phyloP scores from a whole-genome alignment of 2,329 filamentous ascomycete genomes.

The Alternaria infectoria region DNA sequence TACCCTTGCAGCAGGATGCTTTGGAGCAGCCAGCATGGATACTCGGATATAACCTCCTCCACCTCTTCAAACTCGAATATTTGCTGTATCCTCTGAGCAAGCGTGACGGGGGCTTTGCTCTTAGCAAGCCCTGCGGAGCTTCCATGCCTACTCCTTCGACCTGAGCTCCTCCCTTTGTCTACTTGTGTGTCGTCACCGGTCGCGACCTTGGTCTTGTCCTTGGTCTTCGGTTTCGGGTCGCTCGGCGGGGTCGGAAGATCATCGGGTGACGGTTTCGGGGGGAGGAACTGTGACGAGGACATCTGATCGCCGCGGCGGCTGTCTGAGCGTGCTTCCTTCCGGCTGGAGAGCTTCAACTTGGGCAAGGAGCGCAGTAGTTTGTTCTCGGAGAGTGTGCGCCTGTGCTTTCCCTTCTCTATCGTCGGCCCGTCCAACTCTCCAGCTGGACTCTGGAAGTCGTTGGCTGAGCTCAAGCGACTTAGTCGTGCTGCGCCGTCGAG shows the following conservation, averaged over 20 bases:
- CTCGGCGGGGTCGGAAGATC: conserved; percentile 10
- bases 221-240: conserved; percentile 16
- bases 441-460: conserved; percentile 31
- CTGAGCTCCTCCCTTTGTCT: conserved; percentile 28
- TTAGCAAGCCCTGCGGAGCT: conserved; percentile 29
- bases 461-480: conserved; percentile 44
- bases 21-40: conserved; percentile 90
- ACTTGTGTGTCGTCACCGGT: conserved; percentile 28
- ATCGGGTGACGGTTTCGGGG: conserved; percentile 34
- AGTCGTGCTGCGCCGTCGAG: conserved; percentile 45
- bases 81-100: conserved; percentile 76
- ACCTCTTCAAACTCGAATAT: conserved; percentile 70
- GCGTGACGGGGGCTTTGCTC: conserved; percentile 56
- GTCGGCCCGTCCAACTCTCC: conserved; percentile 24
- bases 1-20: conserved; percentile 92
- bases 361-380: conserved; percentile 71
- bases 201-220: conserved; percentile 29
- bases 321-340: conserved; percentile 37
- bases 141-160: conserved; percentile 34
- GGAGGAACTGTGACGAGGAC: conserved; percentile 50
- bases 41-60: conserved; percentile 89
- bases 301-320: conserved; percentile 57
- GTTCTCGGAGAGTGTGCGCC: conserved; percentile 67
- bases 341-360: conserved; percentile 55
- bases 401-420: conserved; percentile 52